Evolutionary conservation across 202 grass and related monocot genomes (phyloP).

Genomic region (Setaria italica): DNA sequence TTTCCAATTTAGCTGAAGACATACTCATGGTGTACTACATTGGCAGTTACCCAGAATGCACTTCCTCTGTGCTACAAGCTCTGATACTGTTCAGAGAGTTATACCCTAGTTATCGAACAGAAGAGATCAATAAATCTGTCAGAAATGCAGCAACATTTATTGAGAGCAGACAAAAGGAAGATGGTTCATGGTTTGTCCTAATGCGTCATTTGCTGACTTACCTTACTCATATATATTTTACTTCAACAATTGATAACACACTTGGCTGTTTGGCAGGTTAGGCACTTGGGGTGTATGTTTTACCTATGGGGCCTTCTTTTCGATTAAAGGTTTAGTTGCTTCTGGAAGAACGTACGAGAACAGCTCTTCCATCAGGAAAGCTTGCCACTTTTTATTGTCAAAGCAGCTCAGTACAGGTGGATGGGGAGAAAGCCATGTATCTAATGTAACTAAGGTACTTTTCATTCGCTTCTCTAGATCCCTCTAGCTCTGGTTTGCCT

Average conservation of each 20-base stretch:
- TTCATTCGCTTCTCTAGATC: no score
- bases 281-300: background rate
- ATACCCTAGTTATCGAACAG: conserved; percentile 22
- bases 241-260: background rate
- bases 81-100: conserved; percentile 28
- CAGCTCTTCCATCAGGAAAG: background rate
- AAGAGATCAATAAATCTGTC: conserved; percentile 40
- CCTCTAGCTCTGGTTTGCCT: background rate
- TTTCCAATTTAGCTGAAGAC: background rate
- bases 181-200: conserved; percentile 39
- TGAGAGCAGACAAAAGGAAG: conserved; percentile 32
- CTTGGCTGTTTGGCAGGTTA: background rate
- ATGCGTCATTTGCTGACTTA: background rate
- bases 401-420: conserved; percentile 47
- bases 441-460: conserved; percentile 39
- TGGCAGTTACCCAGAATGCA: conserved; percentile 21
- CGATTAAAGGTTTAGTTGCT: background rate
- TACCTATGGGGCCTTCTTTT: background rate
- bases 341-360: background rate
- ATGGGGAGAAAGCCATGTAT: conserved; percentile 67
- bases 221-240: background rate
- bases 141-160: conserved; percentile 27
- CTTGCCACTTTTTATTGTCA: conserved; percentile 57
- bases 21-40: background rate
- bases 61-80: conserved; percentile 42